These are phyloP conservation scores for Glycine latifolia DNA, from an alignment of 306 rosid genomes.

Conservation along the genomic window DNA sequence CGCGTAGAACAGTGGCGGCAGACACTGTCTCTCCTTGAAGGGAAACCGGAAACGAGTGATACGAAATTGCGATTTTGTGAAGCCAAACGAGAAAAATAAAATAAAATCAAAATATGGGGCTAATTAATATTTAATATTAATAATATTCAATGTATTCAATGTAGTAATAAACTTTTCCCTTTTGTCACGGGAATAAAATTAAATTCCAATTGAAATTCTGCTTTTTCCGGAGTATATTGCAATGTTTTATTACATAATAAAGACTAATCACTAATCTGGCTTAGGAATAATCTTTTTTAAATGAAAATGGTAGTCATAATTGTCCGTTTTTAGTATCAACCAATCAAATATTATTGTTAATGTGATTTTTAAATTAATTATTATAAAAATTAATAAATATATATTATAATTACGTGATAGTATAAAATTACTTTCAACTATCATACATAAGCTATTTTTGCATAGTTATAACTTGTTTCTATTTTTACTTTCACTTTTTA, in stretches of 20 bases:
- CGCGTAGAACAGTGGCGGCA: slow-evolving; percentile 51
- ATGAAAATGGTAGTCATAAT: too few relatives aligned
- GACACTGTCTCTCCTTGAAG: slow-evolving; percentile 43
- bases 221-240: background rate
- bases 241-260: background rate
- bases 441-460: too few relatives aligned
- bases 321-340: too few relatives aligned
- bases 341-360: too few relatives aligned
- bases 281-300: too few relatives aligned
- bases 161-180: background rate
- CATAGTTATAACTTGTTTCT: background rate
- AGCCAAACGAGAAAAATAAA: background rate
- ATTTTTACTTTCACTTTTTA: too few relatives aligned
- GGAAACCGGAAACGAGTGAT: slow-evolving; percentile 39
- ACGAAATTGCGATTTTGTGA: slow-evolving; percentile 47
- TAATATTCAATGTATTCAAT: too few relatives aligned
- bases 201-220: background rate
- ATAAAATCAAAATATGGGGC: background rate
- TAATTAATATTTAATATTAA: background rate
- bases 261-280: background rate
- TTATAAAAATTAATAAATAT: too few relatives aligned
- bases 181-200: background rate
- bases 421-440: too few relatives aligned
- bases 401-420: too few relatives aligned
- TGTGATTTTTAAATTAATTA: too few relatives aligned